These are phyloP conservation scores for Lineolata rhizophorae DNA, from an alignment of 495 filamentous ascomycete species.

Conservation along the genomic window DNA sequence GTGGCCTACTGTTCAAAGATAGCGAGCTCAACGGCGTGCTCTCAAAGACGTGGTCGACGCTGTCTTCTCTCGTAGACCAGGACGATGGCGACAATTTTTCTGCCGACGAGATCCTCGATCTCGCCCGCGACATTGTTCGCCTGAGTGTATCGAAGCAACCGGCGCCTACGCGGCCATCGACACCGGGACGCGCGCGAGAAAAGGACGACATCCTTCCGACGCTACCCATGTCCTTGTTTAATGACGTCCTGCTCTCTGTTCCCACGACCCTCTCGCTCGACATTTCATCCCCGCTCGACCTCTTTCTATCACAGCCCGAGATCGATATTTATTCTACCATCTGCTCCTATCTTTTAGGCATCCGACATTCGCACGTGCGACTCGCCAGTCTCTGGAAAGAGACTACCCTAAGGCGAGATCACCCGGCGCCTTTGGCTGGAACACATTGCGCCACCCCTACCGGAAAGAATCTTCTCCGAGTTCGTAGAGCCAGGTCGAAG, in stretches of 20 bases:
- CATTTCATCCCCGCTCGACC: constrained; percentile 59
- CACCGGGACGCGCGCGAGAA: constrained; percentile 10
- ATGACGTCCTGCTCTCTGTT: constrained; percentile 61
- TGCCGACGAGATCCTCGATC: constrained; percentile 54
- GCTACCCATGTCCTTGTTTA: constrained; percentile 29
- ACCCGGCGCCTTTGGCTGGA: constrained; percentile 45
- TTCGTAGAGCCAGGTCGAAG: constrained; percentile 35
- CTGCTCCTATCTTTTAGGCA: constrained; percentile 65
- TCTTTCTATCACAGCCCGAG: constrained; percentile 61
- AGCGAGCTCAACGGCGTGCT: constrained; percentile 62
- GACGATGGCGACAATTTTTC: constrained; percentile 33
- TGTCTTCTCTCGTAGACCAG: constrained; percentile 47
- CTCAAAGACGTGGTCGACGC: constrained; percentile 49
- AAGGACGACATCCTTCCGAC: constrained; percentile 3
- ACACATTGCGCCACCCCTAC: constrained; percentile 35
- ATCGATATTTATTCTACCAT: constrained; percentile 59
- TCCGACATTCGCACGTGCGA: constrained; percentile 62
- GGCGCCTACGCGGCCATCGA: constrained; percentile 7
- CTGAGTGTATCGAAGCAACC: constrained; percentile 27
- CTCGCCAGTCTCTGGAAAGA: constrained; percentile 72
- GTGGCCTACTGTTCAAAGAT: constrained; percentile 54
- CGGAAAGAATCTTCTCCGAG: constrained; percentile 29
- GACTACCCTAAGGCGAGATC: constrained; percentile 47
- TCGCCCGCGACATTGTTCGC: constrained; percentile 53
- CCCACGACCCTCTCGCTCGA: constrained; percentile 49